A percentile compares a stretch with the other conserved stretches of the same genome.
Conservation (phyloP, 2,329 filamentous ascomycete genomes). For the Pleoardoris graminearum region DNA sequence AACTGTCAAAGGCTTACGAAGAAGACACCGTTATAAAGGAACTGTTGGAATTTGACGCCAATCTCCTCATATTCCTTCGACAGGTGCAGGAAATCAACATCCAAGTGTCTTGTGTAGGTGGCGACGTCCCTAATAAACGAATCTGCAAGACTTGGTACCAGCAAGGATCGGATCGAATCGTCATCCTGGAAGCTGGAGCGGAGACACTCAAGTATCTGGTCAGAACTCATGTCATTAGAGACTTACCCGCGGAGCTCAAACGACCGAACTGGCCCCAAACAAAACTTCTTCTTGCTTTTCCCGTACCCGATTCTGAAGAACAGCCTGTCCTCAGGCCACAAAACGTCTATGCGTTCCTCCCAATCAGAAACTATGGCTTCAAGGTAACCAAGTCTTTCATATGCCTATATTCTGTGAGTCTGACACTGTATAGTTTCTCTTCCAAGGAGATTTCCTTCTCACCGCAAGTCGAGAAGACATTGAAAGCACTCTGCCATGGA, state of each 20-base stretch:
- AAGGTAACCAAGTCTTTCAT: too few species aligned
- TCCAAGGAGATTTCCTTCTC: slow-evolving; percentile 13
- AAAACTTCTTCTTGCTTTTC: slow-evolving; percentile 25
- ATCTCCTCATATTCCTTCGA: slow-evolving; percentile 3
- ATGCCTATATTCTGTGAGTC: too few species aligned
- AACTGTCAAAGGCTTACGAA: background rate
- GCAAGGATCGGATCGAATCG: background rate
- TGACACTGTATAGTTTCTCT: too few species aligned
- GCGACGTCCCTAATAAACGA: background rate
- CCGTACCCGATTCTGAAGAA: slow-evolving; percentile 6
- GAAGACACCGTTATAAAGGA: slow-evolving; percentile 1
- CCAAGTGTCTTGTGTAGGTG: background rate
- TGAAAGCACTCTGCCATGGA: slow-evolving; percentile 4
- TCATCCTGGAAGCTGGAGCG: background rate
- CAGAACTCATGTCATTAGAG: background rate
- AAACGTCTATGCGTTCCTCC: slow-evolving; percentile 26
- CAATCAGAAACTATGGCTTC: slow-evolving; percentile 26
- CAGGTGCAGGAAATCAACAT: background rate
- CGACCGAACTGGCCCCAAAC: slow-evolving; percentile 15
- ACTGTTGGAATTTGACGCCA: background rate
- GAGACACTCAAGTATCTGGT: slow-evolving; percentile 2
- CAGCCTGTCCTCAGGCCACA: slow-evolving; percentile 10
- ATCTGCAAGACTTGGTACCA: background rate
- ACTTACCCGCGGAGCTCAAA: slow-evolving; percentile 5
- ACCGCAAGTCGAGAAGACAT: slow-evolving; percentile 14